phyloP scores from a whole-genome alignment of 1,284 basidiomycete genomes.

The Heterobasidion occidentale region DNA sequence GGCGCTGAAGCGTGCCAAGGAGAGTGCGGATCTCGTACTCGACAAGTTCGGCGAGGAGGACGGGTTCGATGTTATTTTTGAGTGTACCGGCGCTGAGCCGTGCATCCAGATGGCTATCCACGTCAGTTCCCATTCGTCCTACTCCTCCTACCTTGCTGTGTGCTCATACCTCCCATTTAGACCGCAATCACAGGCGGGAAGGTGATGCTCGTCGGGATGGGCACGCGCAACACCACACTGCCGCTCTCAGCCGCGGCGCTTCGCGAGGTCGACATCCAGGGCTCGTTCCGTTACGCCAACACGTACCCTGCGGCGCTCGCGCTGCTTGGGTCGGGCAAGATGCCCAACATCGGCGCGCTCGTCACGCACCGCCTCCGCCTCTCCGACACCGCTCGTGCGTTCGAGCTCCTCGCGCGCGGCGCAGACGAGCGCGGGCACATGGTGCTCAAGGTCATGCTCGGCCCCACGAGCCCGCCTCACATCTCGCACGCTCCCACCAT shows the following conservation, averaged over 20 bases:
- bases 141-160: constrained; percentile 10
- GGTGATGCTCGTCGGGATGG: constrained; percentile 94
- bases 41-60: constrained; percentile 53
- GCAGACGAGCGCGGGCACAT: constrained; percentile 71
- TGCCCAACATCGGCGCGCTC: constrained; percentile 63
- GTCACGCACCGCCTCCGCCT: constrained; percentile 77
- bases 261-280: constrained; percentile 90
- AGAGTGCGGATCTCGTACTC: constrained; percentile 46
- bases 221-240: constrained; percentile 72
- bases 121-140: constrained; percentile 37
- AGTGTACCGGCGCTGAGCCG: constrained; percentile 90
- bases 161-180: constrained; percentile 28
- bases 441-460: constrained; percentile 85
- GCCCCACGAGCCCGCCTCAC: not conserved
- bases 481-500: no score
- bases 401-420: constrained; percentile 72
- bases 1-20: constrained; percentile 60
- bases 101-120: constrained; percentile 86
- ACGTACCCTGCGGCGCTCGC: constrained; percentile 81
- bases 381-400: constrained; percentile 61
- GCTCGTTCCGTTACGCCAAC: constrained; percentile 86
- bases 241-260: constrained; percentile 80
- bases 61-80: constrained; percentile 89
- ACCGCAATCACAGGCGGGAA: constrained; percentile 79
- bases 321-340: constrained; percentile 63